Percentiles rank a stretch among this genome's conserved stretches.
Evolutionary conservation across 169 alveolate genomes (phyloP).

Genomic region (Cytauxzoon felis): DNA sequence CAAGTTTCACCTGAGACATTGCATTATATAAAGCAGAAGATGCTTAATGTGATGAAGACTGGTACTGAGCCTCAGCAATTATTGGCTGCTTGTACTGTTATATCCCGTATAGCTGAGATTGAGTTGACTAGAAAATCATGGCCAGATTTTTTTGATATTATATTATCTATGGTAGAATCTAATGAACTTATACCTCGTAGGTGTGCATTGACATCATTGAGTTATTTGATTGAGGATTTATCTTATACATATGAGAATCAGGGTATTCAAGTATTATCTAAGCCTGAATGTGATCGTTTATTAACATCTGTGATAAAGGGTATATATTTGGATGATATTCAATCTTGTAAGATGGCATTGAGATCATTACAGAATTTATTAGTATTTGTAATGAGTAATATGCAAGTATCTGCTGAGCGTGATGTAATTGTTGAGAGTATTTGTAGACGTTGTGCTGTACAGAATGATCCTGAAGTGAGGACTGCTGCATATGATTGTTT

Average conservation of each 20-base stretch:
- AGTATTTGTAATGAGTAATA: slow-evolving; percentile 66
- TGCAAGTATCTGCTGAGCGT: slow-evolving; percentile 66
- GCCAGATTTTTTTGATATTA: slow-evolving; percentile 81
- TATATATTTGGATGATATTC: slow-evolving; percentile 63
- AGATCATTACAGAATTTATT: slow-evolving; percentile 65
- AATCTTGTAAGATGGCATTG: slow-evolving; percentile 65
- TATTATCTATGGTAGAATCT: slow-evolving; percentile 71
- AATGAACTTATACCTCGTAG: slow-evolving; percentile 62
- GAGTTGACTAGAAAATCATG: slow-evolving; percentile 79
- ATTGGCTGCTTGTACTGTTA: slow-evolving; percentile 81
- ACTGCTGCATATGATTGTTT: slow-evolving; percentile 83
- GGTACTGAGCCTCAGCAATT: slow-evolving; percentile 71
- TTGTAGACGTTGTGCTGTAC: slow-evolving; percentile 73
- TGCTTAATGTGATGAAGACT: slow-evolving; percentile 69
- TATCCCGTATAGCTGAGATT: slow-evolving; percentile 78
- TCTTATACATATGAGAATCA: slow-evolving; percentile 68
- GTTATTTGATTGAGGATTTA: slow-evolving; percentile 81
- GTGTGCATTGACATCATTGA: slow-evolving; percentile 73
- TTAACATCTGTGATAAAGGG: slow-evolving; percentile 73
- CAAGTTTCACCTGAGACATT: slow-evolving; percentile 70
- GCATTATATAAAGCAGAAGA: slow-evolving; percentile 66
- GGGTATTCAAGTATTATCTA: slow-evolving; percentile 64
- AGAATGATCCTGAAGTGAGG: slow-evolving; percentile 67
- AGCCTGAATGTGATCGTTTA: slow-evolving; percentile 60
- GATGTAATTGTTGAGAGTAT: slow-evolving; percentile 72